Percentiles rank a stretch among this genome's conserved stretches.
phyloP scores from a whole-genome alignment of 306 rosid species.

The Dryas drummondii region DNA sequence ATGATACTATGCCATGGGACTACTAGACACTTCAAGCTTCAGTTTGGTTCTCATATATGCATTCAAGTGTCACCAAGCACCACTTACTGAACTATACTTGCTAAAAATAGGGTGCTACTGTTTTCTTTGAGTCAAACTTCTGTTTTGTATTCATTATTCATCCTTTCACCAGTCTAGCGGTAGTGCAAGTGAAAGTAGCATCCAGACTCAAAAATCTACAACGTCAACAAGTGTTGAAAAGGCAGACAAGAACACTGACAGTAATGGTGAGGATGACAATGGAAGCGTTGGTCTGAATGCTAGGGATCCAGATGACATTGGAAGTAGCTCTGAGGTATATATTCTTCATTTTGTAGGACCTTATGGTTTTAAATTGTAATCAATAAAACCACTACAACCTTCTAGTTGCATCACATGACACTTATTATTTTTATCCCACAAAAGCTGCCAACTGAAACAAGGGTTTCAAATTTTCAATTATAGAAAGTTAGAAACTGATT shows the following conservation, averaged over 20 bases:
- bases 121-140: background rate
- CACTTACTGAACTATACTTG: too few relatives aligned
- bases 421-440: too few relatives aligned
- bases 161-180: slow-evolving; percentile 54
- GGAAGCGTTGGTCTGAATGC: slow-evolving; percentile 43
- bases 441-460: too few relatives aligned
- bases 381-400: too few relatives aligned
- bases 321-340: slow-evolving; percentile 69
- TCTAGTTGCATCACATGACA: too few relatives aligned
- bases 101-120: too few relatives aligned
- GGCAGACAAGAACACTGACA: slow-evolving; percentile 51
- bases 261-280: slow-evolving; percentile 51
- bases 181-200: slow-evolving; percentile 66
- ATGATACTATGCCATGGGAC: background rate
- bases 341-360: background rate
- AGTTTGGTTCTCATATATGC: too few relatives aligned
- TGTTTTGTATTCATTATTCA: slow-evolving; percentile 6
- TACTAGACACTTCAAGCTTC: too few relatives aligned
- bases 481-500: too few relatives aligned
- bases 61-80: too few relatives aligned
- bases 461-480: too few relatives aligned
- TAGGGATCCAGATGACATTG: slow-evolving; percentile 60
- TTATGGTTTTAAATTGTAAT: too few relatives aligned
- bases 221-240: slow-evolving; percentile 45
- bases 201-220: slow-evolving; percentile 39